phyloP scores from a whole-genome alignment of 768 basidiomycete genomes.

The Hygrocybe punicea region DNA sequence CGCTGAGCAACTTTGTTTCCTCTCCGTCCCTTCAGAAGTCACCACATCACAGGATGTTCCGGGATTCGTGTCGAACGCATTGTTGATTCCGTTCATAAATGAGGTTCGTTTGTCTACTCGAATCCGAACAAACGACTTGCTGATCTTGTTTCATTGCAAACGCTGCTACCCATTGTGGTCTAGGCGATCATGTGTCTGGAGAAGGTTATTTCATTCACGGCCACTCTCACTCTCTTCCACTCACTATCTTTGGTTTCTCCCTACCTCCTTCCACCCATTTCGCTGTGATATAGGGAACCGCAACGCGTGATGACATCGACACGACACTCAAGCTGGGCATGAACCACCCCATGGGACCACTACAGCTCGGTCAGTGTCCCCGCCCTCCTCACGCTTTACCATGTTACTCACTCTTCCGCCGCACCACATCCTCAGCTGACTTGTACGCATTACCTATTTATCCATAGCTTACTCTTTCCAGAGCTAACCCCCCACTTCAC shows the following conservation, averaged over 20 bases:
- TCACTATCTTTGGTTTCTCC: background rate
- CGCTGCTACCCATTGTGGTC: background rate
- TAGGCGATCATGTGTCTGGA: constrained; percentile 92
- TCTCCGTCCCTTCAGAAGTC: constrained; percentile 57
- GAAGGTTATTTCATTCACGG: constrained; percentile 55
- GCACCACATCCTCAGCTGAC: constrained; percentile 40
- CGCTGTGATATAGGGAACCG: constrained; percentile 61
- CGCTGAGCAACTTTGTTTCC: background rate
- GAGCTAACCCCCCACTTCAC: background rate
- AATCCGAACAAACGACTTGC: background rate
- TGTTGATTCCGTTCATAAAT: constrained; percentile 96
- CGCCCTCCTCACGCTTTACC: background rate
- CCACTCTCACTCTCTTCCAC: background rate
- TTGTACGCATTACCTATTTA: constrained; percentile 47
- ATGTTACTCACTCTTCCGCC: constrained; percentile 2
- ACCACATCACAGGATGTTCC: constrained; percentile 89
- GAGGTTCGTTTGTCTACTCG: constrained; percentile 49
- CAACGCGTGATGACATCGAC: constrained; percentile 92
- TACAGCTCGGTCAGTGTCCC: constrained; percentile 66
- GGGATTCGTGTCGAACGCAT: constrained; percentile 91
- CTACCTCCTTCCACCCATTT: background rate
- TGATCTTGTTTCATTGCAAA: background rate
- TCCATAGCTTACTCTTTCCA: background rate
- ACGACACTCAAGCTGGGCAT: constrained; percentile 91
- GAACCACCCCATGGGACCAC: constrained; percentile 92